phyloP scores from a whole-genome alignment of 768 basidiomycete species.

The Mrakia hoshinonis region DNA sequence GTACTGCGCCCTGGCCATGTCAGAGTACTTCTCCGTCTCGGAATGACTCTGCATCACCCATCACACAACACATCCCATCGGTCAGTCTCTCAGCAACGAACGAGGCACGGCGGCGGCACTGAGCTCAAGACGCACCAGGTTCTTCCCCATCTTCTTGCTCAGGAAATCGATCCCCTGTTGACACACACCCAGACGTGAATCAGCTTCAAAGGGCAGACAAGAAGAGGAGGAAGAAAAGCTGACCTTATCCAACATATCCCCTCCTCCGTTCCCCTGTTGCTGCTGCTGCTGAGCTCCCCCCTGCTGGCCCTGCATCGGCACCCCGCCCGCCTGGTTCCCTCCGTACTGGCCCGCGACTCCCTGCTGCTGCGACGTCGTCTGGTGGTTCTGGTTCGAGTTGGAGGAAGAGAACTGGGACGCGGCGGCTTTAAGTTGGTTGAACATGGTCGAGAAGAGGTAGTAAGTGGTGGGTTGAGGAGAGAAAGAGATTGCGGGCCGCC shows the following conservation, averaged over 20 bases:
- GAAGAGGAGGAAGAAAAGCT: no score
- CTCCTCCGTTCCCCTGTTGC: no score
- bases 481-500: neutral
- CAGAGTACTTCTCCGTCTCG: constrained; percentile 1
- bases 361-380: neutral
- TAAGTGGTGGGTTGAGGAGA: neutral
- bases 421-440: constrained; percentile 12
- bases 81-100: neutral
- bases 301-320: no score
- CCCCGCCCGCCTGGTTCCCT: no score
- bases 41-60: neutral
- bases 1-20: constrained; percentile 2
- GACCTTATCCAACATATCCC: no score
- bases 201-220: no score
- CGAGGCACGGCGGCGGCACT: neutral
- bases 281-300: no score
- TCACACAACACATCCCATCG: neutral
- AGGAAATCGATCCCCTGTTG: neutral
- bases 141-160: neutral
- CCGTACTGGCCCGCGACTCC: neutral
- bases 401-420: neutral
- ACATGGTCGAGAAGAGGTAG: neutral
- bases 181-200: no score
- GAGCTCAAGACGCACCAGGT: neutral
- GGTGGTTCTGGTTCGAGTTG: neutral